These are phyloP conservation scores for Triticum timopheevii DNA, from an alignment of 176 grass and related monocot genomes.

Conservation along the genomic window DNA sequence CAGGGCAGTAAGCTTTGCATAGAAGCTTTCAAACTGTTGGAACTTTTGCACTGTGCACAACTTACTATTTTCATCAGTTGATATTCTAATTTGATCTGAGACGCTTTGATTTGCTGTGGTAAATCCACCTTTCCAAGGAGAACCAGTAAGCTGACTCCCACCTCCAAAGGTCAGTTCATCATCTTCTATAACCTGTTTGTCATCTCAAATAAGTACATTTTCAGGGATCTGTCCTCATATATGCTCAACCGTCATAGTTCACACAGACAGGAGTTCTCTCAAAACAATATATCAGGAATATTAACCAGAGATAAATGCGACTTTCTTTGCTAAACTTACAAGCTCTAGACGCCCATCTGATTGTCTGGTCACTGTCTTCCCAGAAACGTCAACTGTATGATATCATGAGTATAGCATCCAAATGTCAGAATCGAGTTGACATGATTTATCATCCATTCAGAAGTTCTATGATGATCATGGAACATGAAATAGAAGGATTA, in stretches of 20 bases:
- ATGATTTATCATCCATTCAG: slow-evolving; percentile 3
- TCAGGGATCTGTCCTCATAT: slow-evolving; percentile 30
- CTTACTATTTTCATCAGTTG: slow-evolving; percentile 34
- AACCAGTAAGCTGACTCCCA: slow-evolving; percentile 42
- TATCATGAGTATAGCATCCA: slow-evolving; percentile 34
- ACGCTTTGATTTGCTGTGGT: slow-evolving; percentile 71
- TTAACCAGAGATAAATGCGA: slow-evolving; percentile 53
- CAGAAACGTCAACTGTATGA: slow-evolving; percentile 64
- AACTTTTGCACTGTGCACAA: slow-evolving; percentile 65
- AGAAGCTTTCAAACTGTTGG: slow-evolving; percentile 71
- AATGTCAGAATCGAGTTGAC: slow-evolving; percentile 23
- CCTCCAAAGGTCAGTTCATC: slow-evolving; percentile 59
- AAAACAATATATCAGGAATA: slow-evolving; percentile 48
- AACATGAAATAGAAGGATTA: slow-evolving; percentile 12
- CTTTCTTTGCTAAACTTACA: slow-evolving; percentile 51
- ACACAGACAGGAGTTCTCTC: slow-evolving; percentile 41
- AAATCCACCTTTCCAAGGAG: slow-evolving; percentile 72
- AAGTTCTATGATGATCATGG: background rate
- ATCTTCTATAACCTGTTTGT: slow-evolving; percentile 70
- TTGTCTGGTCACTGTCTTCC: slow-evolving; percentile 52
- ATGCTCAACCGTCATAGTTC: slow-evolving; percentile 36
- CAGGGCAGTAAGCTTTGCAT: slow-evolving; percentile 61
- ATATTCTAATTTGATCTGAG: slow-evolving; percentile 43
- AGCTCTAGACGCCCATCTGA: slow-evolving; percentile 48
- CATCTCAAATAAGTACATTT: slow-evolving; percentile 51